Conservation (phyloP, 257 asterid species). For the Solanum ossicruentum region DNA sequence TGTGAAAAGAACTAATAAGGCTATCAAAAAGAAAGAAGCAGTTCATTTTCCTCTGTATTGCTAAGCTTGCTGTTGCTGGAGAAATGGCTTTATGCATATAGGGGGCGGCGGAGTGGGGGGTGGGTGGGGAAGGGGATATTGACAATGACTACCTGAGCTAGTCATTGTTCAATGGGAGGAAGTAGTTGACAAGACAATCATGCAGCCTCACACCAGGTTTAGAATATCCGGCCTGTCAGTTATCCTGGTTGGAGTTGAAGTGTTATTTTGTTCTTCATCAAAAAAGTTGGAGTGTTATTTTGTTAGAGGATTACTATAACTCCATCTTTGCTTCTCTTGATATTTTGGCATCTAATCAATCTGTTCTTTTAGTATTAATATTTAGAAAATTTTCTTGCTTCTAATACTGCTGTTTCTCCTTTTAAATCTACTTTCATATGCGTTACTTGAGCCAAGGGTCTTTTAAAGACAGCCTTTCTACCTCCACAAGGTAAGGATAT, state of each 20-base stretch:
- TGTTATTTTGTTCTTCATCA: background rate
- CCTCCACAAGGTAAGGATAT: background rate
- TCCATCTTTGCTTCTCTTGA: background rate
- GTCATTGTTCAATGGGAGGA: background rate
- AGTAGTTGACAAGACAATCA: background rate
- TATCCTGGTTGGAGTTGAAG: background rate
- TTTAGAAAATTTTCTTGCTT: background rate
- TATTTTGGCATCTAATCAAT: background rate
- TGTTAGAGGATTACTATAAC: background rate
- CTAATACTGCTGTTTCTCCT: background rate
- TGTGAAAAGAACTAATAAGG: background rate
- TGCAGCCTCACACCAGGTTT: background rate
- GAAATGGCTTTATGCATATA: background rate
- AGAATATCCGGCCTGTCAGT: background rate
- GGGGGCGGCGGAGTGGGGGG: background rate
- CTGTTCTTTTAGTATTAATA: background rate
- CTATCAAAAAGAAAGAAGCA: background rate
- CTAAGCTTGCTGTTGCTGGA: background rate
- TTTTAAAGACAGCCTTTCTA: background rate
- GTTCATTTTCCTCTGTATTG: background rate
- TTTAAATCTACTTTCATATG: background rate
- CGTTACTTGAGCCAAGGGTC: background rate
- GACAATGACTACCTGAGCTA: background rate
- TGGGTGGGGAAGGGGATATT: background rate
- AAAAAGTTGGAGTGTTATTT: background rate